Conservation (phyloP, 2,329 filamentous ascomycete genomes). For the Colletotrichum liriopes region DNA sequence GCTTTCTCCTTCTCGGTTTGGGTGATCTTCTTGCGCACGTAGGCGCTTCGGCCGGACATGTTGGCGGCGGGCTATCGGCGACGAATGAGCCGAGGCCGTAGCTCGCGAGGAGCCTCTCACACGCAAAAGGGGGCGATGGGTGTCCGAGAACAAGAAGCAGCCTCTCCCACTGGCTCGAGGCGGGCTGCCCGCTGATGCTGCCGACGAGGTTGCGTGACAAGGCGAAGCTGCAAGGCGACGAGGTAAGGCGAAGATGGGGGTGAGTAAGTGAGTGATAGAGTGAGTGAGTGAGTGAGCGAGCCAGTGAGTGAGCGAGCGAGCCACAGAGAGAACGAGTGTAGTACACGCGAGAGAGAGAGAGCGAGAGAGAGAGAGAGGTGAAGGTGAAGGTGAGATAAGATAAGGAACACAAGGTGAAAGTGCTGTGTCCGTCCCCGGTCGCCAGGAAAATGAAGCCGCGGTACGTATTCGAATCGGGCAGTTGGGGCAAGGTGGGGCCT, state of each 20-base stretch:
- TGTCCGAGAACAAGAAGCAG: not conserved
- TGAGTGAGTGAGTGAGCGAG: not conserved
- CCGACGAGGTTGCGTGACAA: not conserved
- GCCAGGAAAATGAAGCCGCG: slow-evolving; percentile 1
- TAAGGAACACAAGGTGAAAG: not conserved
- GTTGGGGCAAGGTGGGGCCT: slow-evolving; percentile 3
- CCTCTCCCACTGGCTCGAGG: not conserved
- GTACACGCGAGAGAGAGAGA: no score
- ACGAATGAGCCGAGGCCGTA: not conserved
- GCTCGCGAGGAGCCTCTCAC: slow-evolving; percentile 9
- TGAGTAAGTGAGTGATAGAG: not conserved
- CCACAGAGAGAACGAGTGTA: not conserved
- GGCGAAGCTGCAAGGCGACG: not conserved
- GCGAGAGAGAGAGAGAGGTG: not conserved
- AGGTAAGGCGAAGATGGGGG: not conserved
- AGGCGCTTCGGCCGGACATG: slow-evolving; percentile 73
- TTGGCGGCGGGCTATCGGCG: slow-evolving; percentile 30
- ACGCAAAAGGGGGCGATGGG: not conserved
- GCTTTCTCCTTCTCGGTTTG: slow-evolving; percentile 60
- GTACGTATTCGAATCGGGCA: slow-evolving; percentile 26
- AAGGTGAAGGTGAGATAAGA: slow-evolving; percentile 19
- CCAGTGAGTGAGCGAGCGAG: not conserved
- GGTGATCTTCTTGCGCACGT: slow-evolving; percentile 72
- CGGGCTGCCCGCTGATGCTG: not conserved
- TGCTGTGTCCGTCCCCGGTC: not conserved